Conservation (phyloP, 2,329 filamentous ascomycete species). For the Ascochyta pisi region DNA sequence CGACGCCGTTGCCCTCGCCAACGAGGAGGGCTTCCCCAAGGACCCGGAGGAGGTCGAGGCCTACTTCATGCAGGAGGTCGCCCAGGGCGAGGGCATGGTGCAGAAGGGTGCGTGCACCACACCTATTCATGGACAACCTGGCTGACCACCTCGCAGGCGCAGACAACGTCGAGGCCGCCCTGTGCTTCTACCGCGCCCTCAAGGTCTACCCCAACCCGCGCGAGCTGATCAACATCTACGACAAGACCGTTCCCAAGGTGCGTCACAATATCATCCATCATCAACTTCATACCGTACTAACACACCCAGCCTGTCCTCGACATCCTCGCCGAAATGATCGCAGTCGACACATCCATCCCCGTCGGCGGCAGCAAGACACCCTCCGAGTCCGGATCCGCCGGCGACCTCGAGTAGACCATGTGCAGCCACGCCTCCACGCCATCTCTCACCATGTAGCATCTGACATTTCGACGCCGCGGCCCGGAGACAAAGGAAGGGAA, state of each 20-base stretch:
- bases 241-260: constrained; percentile 97
- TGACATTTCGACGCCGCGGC: constrained; percentile 18
- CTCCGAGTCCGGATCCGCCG: constrained; percentile 44
- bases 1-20: constrained; percentile 76
- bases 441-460: constrained; percentile 7
- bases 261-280: constrained; percentile 12
- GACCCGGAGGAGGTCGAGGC: constrained; percentile 92
- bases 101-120: constrained; percentile 69
- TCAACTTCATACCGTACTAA: constrained; percentile 21
- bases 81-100: constrained; percentile 82
- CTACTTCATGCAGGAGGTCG: constrained; percentile 97
- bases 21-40: constrained; percentile 88
- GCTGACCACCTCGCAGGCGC: constrained; percentile 58
- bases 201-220: constrained; percentile 96
- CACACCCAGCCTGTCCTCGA: constrained; percentile 79
- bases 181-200: constrained; percentile 97
- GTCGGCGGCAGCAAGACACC: constrained; percentile 47
- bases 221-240: constrained; percentile 95
- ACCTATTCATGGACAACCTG: not conserved
- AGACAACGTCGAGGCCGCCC: constrained; percentile 79
- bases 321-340: constrained; percentile 97
- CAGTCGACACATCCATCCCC: constrained; percentile 73
- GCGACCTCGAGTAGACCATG: constrained; percentile 41
- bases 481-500: not conserved
- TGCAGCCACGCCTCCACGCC: not conserved